Conservation (phyloP, 352 stramenopile species). For the Pythium grandisporangium region DNA sequence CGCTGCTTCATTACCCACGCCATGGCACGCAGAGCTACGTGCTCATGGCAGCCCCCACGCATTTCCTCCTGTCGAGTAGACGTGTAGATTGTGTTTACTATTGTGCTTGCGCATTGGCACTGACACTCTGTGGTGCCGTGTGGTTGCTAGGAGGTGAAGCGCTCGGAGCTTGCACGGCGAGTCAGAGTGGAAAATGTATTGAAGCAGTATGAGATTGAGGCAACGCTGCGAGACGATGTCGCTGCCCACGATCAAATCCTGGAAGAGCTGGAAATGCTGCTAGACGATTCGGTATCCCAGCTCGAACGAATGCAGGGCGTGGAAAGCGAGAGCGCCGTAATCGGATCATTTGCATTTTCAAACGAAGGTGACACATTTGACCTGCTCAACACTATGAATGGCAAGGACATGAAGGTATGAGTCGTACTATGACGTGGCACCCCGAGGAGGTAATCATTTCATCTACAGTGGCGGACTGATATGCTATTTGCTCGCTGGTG, state of each 20-base stretch:
- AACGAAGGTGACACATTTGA: conserved; percentile 51
- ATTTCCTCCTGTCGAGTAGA: too few relatives aligned
- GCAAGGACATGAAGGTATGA: conserved; percentile 56
- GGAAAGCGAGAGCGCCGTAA: conserved; percentile 30
- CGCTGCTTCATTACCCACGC: neutral
- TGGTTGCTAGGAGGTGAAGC: conserved; percentile 12
- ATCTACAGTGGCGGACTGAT: too few relatives aligned
- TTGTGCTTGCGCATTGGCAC: too few relatives aligned
- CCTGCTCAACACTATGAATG: conserved; percentile 56
- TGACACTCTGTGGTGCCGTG: neutral
- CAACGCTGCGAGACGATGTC: conserved; percentile 6
- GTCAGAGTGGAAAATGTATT: conserved; percentile 50
- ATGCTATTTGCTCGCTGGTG: neutral
- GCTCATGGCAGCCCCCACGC: too few relatives aligned
- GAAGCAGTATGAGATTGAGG: conserved; percentile 57
- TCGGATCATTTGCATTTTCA: conserved; percentile 48
- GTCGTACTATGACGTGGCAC: too few relatives aligned
- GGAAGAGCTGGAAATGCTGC: conserved; percentile 35
- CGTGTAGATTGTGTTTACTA: too few relatives aligned
- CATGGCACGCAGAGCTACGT: neutral
- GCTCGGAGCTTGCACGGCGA: conserved; percentile 22
- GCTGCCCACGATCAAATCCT: conserved; percentile 22
- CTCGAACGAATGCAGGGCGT: conserved; percentile 17
- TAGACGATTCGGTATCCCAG: conserved; percentile 36
- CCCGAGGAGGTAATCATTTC: too few relatives aligned